phyloP scores from a whole-genome alignment of 768 basidiomycete genomes.

The Megacollybia marginata region DNA sequence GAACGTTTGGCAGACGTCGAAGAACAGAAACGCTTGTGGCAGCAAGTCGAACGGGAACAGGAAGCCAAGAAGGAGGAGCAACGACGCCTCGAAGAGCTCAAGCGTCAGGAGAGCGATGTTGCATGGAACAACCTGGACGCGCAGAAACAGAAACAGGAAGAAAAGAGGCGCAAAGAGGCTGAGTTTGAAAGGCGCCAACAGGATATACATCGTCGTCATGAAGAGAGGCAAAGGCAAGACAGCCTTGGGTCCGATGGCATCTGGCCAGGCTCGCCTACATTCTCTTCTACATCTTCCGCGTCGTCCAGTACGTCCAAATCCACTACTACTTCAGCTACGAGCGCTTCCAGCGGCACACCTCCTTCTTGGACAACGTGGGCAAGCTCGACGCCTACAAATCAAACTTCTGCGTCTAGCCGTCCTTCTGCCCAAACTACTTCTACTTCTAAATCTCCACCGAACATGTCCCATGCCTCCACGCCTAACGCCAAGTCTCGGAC shows the following conservation, averaged over 20 bases:
- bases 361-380: slow-evolving; percentile 19
- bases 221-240: slow-evolving; percentile 32
- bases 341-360: slow-evolving; percentile 12
- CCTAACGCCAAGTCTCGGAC: slow-evolving; percentile 18
- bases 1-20: slow-evolving; percentile 7
- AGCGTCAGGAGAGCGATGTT: slow-evolving; percentile 13
- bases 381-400: slow-evolving; percentile 18
- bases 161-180: slow-evolving; percentile 17
- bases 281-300: slow-evolving; percentile 22
- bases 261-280: slow-evolving; percentile 17
- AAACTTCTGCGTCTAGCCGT: slow-evolving; percentile 4
- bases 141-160: slow-evolving; percentile 12
- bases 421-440: slow-evolving; percentile 1
- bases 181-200: slow-evolving; percentile 37
- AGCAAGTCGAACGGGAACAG: slow-evolving; percentile 13
- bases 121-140: slow-evolving; percentile 18
- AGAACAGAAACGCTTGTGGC: slow-evolving; percentile 22
- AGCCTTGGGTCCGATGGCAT: slow-evolving; percentile 32
- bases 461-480: slow-evolving; percentile 12
- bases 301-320: slow-evolving; percentile 14
- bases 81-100: slow-evolving; percentile 15
- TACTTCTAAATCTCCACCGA: slow-evolving; percentile 14
- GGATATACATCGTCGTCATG: slow-evolving; percentile 31
- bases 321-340: slow-evolving; percentile 9
- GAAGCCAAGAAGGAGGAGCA: slow-evolving; percentile 7